Conservation (phyloP, 805 yeast genomes). For the Wickerhamiella azymoides region DNA sequence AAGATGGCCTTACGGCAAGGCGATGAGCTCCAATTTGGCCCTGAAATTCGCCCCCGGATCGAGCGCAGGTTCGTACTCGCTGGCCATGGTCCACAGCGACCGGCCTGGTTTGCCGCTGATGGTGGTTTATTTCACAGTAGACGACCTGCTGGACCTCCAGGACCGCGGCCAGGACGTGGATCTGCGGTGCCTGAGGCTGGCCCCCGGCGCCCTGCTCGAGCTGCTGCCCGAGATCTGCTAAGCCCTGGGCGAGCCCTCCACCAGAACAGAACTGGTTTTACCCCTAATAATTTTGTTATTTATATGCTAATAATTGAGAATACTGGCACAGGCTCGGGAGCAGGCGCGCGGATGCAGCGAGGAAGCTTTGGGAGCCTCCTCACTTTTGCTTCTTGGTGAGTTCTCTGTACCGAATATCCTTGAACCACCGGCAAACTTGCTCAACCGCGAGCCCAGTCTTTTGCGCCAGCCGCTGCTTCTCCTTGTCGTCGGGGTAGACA, state of each 20-base stretch:
- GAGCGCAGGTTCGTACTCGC: slow-evolving; percentile 22
- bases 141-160: slow-evolving; percentile 24
- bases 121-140: slow-evolving; percentile 23
- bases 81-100: slow-evolving; percentile 23
- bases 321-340: too few species aligned
- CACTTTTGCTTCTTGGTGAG: too few species aligned
- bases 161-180: slow-evolving; percentile 8
- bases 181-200: slow-evolving; percentile 10
- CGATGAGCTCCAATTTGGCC: slow-evolving; percentile 14
- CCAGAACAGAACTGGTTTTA: too few species aligned
- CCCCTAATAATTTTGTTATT: too few species aligned
- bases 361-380: too few species aligned
- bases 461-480: too few species aligned
- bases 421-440: too few species aligned
- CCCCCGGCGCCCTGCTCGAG: slow-evolving; percentile 9
- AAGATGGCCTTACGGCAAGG: slow-evolving; percentile 20
- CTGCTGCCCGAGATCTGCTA: slow-evolving; percentile 13
- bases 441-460: too few species aligned
- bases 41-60: slow-evolving; percentile 21
- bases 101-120: slow-evolving; percentile 21
- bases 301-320: too few species aligned
- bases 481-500: too few species aligned
- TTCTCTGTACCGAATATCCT: too few species aligned
- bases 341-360: too few species aligned
- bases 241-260: background rate